Evolutionary conservation across 2,329 filamentous ascomycete genomes (phyloP).

Genomic region (Botryotinia globosa): DNA sequence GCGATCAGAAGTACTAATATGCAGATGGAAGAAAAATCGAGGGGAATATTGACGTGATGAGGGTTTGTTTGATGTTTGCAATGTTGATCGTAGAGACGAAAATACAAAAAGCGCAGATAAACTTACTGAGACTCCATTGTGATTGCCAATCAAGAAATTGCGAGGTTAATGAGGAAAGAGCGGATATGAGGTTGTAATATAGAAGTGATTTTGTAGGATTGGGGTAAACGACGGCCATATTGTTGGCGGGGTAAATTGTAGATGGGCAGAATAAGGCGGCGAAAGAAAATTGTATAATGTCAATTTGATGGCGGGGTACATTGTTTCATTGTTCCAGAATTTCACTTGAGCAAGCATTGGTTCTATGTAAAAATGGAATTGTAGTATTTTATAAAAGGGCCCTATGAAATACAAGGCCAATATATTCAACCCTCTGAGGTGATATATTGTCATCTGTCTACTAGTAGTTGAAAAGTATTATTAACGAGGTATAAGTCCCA

Average conservation of each 20-base stretch:
- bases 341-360: background rate
- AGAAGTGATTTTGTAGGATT: background rate
- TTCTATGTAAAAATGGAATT: background rate
- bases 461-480: background rate
- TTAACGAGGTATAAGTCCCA: background rate
- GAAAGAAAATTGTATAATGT: background rate
- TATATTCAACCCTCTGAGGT: background rate
- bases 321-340: background rate
- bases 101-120: background rate
- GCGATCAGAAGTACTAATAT: background rate
- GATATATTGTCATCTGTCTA: background rate
- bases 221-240: background rate
- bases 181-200: background rate
- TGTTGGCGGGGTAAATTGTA: constrained; percentile 3
- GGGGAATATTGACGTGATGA: background rate
- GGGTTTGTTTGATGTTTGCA: background rate
- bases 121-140: constrained; percentile 9
- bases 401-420: background rate
- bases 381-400: background rate
- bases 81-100: background rate
- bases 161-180: background rate
- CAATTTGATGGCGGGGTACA: background rate
- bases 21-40: background rate
- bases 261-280: constrained; percentile 6
- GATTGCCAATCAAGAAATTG: background rate